Conservation (phyloP, 2,329 filamentous ascomycete species). For the Hymenoscyphus repandus region DNA sequence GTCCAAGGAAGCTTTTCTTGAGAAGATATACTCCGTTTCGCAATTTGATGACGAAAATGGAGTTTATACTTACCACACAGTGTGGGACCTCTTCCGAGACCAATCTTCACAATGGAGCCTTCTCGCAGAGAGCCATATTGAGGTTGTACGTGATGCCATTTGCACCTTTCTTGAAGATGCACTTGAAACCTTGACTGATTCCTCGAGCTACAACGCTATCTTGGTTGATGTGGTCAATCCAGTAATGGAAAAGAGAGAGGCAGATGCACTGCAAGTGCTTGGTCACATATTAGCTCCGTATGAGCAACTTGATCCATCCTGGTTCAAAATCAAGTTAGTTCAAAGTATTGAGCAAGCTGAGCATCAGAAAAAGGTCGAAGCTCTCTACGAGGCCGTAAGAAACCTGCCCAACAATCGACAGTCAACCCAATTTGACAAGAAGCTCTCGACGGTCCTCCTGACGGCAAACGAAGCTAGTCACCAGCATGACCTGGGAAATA, state of each 20-base stretch:
- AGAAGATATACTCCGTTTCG: not conserved
- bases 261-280: not conserved
- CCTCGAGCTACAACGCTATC: not conserved
- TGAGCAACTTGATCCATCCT: not conserved
- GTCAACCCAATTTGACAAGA: no score
- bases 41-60: not conserved
- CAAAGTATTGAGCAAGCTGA: not conserved
- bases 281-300: not conserved
- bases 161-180: not conserved
- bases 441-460: no score
- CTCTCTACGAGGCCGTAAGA: not conserved
- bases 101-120: not conserved
- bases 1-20: not conserved
- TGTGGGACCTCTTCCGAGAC: not conserved
- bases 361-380: not conserved
- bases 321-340: not conserved
- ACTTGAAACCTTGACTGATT: not conserved
- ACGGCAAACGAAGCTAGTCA: no score
- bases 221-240: not conserved
- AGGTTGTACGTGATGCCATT: not conserved
- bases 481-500: no score
- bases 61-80: not conserved
- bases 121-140: not conserved
- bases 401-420: no score
- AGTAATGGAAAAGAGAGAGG: not conserved